Conservation (phyloP, 208 protist genomes). For the Leishmania major region DNA sequence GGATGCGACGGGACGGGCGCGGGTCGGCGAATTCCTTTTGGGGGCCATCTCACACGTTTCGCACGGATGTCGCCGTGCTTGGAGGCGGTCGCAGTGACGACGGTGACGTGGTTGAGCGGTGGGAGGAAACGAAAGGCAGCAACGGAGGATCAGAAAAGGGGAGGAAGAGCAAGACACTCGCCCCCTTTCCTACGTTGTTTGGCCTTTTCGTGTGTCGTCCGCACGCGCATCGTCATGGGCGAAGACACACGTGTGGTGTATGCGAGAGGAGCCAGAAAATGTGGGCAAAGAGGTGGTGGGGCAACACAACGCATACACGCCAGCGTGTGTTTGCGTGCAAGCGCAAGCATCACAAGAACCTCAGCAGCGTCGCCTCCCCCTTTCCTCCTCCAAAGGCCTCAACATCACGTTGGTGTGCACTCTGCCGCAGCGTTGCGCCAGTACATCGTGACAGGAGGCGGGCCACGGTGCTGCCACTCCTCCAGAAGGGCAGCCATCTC, state of each 20-base stretch:
- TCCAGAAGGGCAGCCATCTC: slow-evolving; percentile 63
- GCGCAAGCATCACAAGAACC: not conserved
- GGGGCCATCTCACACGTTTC: not conserved
- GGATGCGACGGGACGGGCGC: not conserved
- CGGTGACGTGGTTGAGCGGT: not conserved
- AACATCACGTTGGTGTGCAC: not conserved
- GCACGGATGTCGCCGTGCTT: not conserved
- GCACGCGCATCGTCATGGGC: not conserved
- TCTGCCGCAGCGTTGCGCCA: slow-evolving; percentile 37
- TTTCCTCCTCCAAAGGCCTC: not conserved
- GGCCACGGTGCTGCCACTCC: slow-evolving; percentile 53
- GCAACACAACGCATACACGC: not conserved
- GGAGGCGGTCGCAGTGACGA: not conserved
- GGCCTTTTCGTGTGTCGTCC: not conserved
- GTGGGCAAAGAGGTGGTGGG: not conserved
- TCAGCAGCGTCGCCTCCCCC: not conserved
- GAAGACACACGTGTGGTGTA: not conserved
- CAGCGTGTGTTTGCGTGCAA: not conserved
- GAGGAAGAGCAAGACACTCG: not conserved
- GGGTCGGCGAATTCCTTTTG: not conserved
- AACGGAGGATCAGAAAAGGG: not conserved
- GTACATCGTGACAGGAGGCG: slow-evolving; percentile 55
- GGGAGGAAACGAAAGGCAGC: not conserved
- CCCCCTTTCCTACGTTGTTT: not conserved
- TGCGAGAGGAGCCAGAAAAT: not conserved